Percentiles rank a stretch among this genome's conserved stretches.
These are phyloP conservation scores for Lecanicillium sp. DNA, from an alignment of 2,329 filamentous ascomycete genomes.

Conservation along the genomic window DNA sequence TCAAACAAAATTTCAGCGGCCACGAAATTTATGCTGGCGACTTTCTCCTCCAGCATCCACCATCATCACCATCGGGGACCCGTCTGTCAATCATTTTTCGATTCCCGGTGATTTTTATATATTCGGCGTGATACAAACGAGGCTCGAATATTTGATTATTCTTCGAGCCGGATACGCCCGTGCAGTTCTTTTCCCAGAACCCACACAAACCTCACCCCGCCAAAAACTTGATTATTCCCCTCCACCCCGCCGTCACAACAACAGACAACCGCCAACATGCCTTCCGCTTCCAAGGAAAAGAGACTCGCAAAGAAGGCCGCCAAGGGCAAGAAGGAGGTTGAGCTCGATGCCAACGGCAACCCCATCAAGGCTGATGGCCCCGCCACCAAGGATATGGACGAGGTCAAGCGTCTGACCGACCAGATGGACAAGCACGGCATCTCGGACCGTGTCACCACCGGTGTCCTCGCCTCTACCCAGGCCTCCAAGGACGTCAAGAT, in stretches of 20 bases:
- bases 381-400: constrained; percentile 63
- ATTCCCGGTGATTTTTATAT: not conserved
- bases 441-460: constrained; percentile 96
- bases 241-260: constrained; percentile 15
- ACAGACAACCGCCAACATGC: constrained; percentile 45
- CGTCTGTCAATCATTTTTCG: constrained; percentile 12
- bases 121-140: not conserved
- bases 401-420: constrained; percentile 78
- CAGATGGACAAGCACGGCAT: constrained; percentile 96
- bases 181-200: constrained; percentile 1
- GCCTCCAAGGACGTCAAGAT: constrained; percentile 96
- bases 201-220: constrained; percentile 8
- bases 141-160: constrained; percentile 10
- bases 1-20: constrained; percentile 13
- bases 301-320: constrained; percentile 65
- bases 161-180: not conserved
- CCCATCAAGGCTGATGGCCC: constrained; percentile 53
- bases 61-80: constrained; percentile 16
- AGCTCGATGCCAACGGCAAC: constrained; percentile 60
- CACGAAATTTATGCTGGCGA: constrained; percentile 9
- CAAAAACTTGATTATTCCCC: no score
- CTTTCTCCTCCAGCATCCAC: constrained; percentile 10
- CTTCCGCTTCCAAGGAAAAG: constrained; percentile 66
- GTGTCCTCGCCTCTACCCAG: constrained; percentile 80
- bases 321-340: constrained; percentile 62